These are phyloP conservation scores for Psidium friedrichsthalianum DNA, from an alignment of 345 rosid genomes.

Conservation along the genomic window DNA sequence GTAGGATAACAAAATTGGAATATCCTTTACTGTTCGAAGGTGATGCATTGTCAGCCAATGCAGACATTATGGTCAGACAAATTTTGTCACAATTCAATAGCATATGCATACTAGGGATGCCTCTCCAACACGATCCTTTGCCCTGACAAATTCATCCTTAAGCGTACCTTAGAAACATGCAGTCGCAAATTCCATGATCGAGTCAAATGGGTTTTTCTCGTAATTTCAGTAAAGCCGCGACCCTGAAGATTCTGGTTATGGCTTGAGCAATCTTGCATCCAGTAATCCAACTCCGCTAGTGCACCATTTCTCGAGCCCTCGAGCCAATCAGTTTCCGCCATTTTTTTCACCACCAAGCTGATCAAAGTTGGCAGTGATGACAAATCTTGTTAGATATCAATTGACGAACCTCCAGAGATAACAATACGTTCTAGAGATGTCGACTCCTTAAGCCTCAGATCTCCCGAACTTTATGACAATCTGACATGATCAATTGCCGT, in stretches of 20 bases:
- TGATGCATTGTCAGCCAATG: not conserved
- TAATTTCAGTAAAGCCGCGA: not conserved
- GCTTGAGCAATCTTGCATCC: not conserved
- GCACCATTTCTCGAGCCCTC: not conserved
- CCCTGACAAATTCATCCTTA: too few species aligned
- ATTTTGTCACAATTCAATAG: not conserved
- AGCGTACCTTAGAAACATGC: too few species aligned
- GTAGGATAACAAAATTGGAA: too few species aligned
- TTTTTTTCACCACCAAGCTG: not conserved
- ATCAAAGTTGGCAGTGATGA: not conserved
- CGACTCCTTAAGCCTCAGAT: not conserved
- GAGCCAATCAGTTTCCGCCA: not conserved
- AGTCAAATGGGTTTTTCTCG: not conserved
- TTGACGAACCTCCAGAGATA: not conserved
- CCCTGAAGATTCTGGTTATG: not conserved
- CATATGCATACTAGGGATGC: not conserved
- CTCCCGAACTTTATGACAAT: not conserved
- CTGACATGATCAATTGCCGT: not conserved
- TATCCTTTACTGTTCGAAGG: too few species aligned
- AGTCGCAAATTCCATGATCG: not conserved
- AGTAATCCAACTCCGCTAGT: not conserved
- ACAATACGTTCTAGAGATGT: not conserved
- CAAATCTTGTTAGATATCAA: not conserved
- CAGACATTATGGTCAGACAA: not conserved
- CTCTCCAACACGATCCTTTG: not conserved